Evolutionary conservation across 305 asterid species (phyloP).

Genomic region (Fraxinus paxiana): DNA sequence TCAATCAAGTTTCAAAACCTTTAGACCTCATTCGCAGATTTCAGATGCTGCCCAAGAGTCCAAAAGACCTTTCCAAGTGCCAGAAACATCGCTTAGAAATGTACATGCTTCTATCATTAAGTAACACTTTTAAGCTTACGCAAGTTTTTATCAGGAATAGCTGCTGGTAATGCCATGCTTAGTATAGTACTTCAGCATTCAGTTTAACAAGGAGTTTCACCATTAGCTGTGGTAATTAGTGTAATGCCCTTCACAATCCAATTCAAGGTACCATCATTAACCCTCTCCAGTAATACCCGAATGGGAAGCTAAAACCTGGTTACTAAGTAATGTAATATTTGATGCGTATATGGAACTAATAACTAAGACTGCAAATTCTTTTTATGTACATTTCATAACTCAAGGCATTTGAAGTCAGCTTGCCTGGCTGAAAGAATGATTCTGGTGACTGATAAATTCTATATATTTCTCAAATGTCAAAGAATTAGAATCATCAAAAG

Average conservation of each 20-base stretch:
- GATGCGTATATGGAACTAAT: neutral
- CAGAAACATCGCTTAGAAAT: neutral
- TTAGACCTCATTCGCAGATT: neutral
- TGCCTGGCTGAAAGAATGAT: slow-evolving; percentile 3
- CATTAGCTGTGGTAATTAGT: neutral
- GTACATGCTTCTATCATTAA: neutral
- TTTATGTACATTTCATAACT: neutral
- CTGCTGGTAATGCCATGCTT: neutral
- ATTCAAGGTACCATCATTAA: neutral
- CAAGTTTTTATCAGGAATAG: neutral
- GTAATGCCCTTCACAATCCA: neutral
- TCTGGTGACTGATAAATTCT: neutral
- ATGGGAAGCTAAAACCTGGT: neutral
- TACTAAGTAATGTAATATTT: neutral
- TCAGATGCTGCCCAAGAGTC: neutral
- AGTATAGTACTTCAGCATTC: neutral
- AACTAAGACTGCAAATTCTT: neutral
- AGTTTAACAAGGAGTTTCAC: neutral
- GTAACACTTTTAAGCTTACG: neutral
- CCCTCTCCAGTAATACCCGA: neutral
- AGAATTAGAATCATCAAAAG: neutral
- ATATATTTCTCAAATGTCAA: neutral
- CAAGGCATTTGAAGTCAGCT: neutral
- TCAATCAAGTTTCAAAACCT: neutral
- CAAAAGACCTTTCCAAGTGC: neutral